Percentiles rank a stretch among this genome's conserved stretches.
phyloP scores from a whole-genome alignment of 1,284 basidiomycete species.

The Melampsora larici-populina region DNA sequence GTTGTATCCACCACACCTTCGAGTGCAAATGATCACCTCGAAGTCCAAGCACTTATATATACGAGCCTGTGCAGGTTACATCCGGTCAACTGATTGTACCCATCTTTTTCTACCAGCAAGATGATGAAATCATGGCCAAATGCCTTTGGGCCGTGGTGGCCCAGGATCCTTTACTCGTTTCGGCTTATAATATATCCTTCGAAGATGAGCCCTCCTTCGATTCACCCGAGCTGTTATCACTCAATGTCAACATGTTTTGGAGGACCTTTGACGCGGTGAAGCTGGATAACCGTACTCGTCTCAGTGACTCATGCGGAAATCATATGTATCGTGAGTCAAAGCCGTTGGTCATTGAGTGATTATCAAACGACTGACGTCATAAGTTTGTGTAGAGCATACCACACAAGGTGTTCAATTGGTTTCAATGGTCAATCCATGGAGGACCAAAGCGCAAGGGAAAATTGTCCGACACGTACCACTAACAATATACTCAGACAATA shows the following conservation, averaged over 20 bases:
- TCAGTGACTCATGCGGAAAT: background rate
- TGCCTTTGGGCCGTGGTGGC: background rate
- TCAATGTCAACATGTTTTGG: background rate
- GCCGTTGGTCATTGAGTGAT: too few species aligned
- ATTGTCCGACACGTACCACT: conserved; percentile 3
- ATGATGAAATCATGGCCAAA: background rate
- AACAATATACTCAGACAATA: conserved; percentile 3
- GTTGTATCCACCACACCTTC: background rate
- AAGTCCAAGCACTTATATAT: background rate
- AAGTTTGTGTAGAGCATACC: background rate
- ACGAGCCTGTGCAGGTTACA: background rate
- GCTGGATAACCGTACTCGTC: background rate
- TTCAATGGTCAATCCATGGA: conserved; percentile 8
- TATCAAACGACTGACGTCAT: too few species aligned
- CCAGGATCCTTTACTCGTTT: background rate
- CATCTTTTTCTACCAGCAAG: conserved; percentile 1
- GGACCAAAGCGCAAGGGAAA: background rate
- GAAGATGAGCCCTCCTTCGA: background rate
- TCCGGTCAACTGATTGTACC: background rate
- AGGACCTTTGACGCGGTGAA: background rate
- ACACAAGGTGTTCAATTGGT: background rate
- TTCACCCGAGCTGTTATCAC: background rate
- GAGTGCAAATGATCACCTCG: background rate
- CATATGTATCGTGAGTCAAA: background rate
- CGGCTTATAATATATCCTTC: background rate